Evolutionary conservation across 116 monocot genomes (phyloP).

Genomic region (Posidonia oceanica): DNA sequence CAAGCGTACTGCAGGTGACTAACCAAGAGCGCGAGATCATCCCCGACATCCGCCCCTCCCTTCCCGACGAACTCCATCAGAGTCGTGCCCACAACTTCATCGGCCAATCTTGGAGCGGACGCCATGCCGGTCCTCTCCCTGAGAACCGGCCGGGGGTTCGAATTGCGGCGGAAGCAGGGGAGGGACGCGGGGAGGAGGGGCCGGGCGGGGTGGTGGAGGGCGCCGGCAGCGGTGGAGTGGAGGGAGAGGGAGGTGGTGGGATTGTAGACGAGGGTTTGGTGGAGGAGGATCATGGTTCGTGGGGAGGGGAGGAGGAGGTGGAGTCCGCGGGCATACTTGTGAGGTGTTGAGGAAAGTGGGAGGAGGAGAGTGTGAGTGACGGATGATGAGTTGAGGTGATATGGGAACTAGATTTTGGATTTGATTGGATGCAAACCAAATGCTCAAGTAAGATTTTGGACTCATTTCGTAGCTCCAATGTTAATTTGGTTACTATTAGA

Average conservation of each 20-base stretch:
- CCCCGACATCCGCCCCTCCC: conserved; percentile 29
- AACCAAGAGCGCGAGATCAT: conserved; percentile 55
- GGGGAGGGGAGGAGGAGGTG: not conserved
- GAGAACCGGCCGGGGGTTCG: not conserved
- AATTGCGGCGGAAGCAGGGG: not conserved
- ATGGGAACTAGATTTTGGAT: no score
- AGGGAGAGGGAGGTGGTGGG: not conserved
- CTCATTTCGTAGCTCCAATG: no score
- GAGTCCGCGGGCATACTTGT: not conserved
- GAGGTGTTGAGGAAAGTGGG: not conserved
- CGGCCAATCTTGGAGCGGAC: not conserved
- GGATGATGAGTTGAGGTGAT: no score
- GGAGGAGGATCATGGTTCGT: not conserved
- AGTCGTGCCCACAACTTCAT: conserved; percentile 14
- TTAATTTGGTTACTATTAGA: no score
- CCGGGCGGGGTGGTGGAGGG: not conserved
- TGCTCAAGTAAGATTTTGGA: no score
- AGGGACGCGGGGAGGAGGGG: not conserved
- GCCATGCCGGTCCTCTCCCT: not conserved
- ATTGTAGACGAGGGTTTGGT: not conserved
- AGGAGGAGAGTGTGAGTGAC: not conserved
- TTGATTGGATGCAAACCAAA: no score
- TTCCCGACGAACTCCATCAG: conserved; percentile 54
- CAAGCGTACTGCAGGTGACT: conserved; percentile 72
- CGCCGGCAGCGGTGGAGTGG: not conserved